Base-by-base conservation (phyloP, 371 early-diverging fungal genomes). In the Mucor sp. region DNA sequence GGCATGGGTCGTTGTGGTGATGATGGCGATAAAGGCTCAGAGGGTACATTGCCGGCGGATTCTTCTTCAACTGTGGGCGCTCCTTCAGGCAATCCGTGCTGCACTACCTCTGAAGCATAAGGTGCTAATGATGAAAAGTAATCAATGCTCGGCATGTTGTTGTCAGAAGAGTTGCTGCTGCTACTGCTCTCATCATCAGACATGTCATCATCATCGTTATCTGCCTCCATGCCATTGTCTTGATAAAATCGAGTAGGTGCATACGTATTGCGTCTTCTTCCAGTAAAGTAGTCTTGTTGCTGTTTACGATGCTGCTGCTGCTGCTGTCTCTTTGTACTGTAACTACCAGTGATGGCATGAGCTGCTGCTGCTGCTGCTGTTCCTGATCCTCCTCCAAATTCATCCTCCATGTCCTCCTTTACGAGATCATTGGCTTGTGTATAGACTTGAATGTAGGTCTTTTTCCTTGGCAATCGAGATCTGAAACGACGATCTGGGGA, bases 401-500 rank as follows among this genome's bases (percentile, higher is more conserved):
- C 90, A 62, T 87, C 87, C 6, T 90, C 90, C 15, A 87, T 82
- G 48, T 88, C 86, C 35, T 89, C 90, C 63, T 81, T 77, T 2
- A 87, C 86, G 1, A 88, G 84, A 25, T 88, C 90, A 28, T 86
- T 87, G 9, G 84, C 85, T 56, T 81, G 87, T 5, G 80, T 79
- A 55, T 87, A 91, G 1, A 91, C 87, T 60, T 90, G 89, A 65
- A 91, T 87, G 23, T 74, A 80, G 2, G 91, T 85, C 58, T 79
- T 82, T 41, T 85, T 85, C 6, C 83, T 72, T 11, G 80, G 83
- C 8, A 80, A 61, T 23, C 76, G 74, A 7, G 77, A 78, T 8
- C 83, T 70, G 33, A 80, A 81, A 6, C 69, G 56, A 17, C 28
- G 56, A 44, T 61, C 41, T 1, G 43, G 23, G 14, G 62, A 23